Evolutionary conservation across 106 monocot species (phyloP), one percentile per base, ranked within the genome.

Genomic region (Dioscorea dumetorum): DNA sequence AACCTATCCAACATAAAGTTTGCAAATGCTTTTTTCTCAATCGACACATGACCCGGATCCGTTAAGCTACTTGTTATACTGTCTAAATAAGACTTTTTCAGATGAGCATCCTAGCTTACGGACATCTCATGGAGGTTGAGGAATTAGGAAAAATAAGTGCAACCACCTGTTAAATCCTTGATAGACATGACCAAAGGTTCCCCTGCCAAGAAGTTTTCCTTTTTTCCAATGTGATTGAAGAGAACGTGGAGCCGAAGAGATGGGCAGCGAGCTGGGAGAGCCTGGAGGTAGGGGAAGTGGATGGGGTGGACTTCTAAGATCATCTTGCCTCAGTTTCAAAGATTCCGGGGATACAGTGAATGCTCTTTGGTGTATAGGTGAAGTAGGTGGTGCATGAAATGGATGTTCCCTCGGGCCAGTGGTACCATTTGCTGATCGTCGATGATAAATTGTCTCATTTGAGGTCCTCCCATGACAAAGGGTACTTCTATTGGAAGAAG

Each of bases 111-210:
- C 6, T 41, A 41, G 6, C 41, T 41, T 41, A 41, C 6, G 6
- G 41, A 41, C 41, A 41, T 41, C 41, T 28, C 41, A 41, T 41
- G 41, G 10, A 41, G 41, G 41, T 41, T 41, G 41, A 41, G 0
- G 41, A 41, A 41, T 41, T 28, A 28, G 28, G 3, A 41, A 41
- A 22, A 35, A 3, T 16, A 65, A 67, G 53, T 81, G 12, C 22
- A 23, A 22, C 3, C 18, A 99, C 97, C 97, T 85, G 70, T 92
- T 87, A 69, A 99, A 99, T 68, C 97, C 97, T 68, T 76, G 79
- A 70, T 90, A 99, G 24, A 99, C 92, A 69, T 90, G 80, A 16
- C 97, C 97, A 79, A 99, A 99, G 21, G 91, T 99, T 72, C 97
- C 97, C 21, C 90, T 84, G 49, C 97, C 92, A 50, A 99, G 57